These are phyloP conservation scores for Aspergillus homomorphus DNA, from an alignment of 495 filamentous ascomycete genomes.

Conservation along the genomic window DNA sequence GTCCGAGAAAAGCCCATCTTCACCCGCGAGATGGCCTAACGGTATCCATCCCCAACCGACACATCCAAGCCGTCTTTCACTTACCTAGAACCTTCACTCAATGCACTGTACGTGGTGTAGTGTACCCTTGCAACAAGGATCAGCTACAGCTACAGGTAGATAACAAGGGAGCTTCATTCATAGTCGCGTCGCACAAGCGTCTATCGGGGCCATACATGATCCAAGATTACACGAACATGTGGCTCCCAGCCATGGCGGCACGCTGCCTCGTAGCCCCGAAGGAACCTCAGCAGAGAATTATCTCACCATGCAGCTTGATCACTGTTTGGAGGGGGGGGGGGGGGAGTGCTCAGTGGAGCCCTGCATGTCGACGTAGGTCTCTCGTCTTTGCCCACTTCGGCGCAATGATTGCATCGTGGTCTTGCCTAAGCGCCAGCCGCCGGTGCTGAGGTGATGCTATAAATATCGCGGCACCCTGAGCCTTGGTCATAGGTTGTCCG, in stretches of 20 bases:
- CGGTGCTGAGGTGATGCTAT: slow-evolving; percentile 7
- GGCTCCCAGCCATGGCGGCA: neutral
- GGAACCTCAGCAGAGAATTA: neutral
- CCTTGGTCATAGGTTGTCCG: neutral
- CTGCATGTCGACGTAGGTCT: neutral
- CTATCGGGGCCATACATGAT: neutral
- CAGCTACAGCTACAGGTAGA: too few relatives aligned
- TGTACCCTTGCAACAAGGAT: too few relatives aligned
- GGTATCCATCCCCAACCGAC: too few relatives aligned
- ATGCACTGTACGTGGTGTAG: too few relatives aligned
- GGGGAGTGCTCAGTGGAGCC: neutral
- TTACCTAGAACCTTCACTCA: too few relatives aligned
- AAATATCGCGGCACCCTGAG: slow-evolving; percentile 3
- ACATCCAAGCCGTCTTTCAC: too few relatives aligned
- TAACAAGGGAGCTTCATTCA: too few relatives aligned
- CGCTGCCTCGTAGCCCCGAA: neutral
- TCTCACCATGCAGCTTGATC: too few relatives aligned
- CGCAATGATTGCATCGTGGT: slow-evolving; percentile 11
- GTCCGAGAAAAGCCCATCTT: too few relatives aligned
- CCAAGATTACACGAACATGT: neutral
- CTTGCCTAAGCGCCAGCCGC: slow-evolving; percentile 10
- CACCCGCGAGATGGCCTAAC: too few relatives aligned
- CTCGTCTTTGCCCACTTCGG: slow-evolving; percentile 10
- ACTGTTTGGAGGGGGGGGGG: too few relatives aligned
- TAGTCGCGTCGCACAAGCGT: neutral